Evolutionary conservation across 106 monocot species (phyloP).

Genomic region (Chionographis japonica): DNA sequence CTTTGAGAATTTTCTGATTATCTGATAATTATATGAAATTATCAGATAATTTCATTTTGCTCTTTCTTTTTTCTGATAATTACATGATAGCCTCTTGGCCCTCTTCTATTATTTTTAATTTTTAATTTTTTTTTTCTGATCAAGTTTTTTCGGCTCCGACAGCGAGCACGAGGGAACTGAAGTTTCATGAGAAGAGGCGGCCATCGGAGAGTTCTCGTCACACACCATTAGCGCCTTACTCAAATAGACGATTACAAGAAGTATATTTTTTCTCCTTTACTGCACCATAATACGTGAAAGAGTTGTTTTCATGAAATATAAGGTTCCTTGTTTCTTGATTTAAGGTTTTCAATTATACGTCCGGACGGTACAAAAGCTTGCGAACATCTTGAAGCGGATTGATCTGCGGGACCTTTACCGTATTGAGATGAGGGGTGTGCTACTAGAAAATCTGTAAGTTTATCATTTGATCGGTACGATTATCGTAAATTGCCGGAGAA

Average conservation of each 20-base stretch:
- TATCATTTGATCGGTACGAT: no score
- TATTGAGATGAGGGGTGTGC: slow-evolving; percentile 74
- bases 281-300: no score
- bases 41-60: no score
- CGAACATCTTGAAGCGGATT: slow-evolving; percentile 70
- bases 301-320: no score
- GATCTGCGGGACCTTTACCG: slow-evolving; percentile 76
- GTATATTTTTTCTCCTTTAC: slow-evolving; percentile 17
- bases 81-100: no score
- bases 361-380: slow-evolving; percentile 78
- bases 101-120: no score
- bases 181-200: slow-evolving; percentile 90
- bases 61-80: no score
- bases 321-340: neutral
- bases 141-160: no score
- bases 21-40: no score
- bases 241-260: slow-evolving; percentile 97
- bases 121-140: no score
- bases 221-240: slow-evolving; percentile 54
- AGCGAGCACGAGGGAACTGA: slow-evolving; percentile 77
- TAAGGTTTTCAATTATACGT: slow-evolving; percentile 85
- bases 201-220: slow-evolving; percentile 71
- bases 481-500: no score
- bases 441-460: slow-evolving; percentile 79
- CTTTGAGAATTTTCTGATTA: no score